phyloP scores from a whole-genome alignment of 2,329 filamentous ascomycete species.

The Paramyrothecium roridum region DNA sequence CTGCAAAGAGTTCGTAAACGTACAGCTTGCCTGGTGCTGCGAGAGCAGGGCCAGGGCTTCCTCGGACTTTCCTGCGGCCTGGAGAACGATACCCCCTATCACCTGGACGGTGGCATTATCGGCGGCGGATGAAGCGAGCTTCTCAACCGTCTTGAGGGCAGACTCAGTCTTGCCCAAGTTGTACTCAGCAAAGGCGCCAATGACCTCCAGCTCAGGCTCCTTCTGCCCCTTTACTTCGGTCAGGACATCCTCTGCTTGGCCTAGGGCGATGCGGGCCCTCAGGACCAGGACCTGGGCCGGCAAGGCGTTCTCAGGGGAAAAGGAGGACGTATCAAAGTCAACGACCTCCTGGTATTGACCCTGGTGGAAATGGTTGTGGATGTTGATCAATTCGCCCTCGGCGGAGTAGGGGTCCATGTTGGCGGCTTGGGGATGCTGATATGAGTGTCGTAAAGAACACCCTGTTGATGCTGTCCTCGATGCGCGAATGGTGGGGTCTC shows the following conservation, averaged over 20 bases:
- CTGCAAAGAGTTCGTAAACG: conserved; percentile 26
- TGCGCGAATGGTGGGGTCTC: conserved; percentile 22
- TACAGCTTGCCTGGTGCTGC: conserved; percentile 84
- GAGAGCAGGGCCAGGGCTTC: conserved; percentile 77
- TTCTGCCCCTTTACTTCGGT: conserved; percentile 63
- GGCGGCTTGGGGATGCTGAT: conserved; percentile 14
- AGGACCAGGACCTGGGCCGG: conserved; percentile 75
- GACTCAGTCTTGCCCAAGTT: conserved; percentile 56
- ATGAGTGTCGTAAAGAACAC: conserved; percentile 22
- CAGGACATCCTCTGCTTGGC: conserved; percentile 71
- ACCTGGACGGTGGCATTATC: conserved; percentile 83
- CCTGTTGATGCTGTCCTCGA: conserved; percentile 21
- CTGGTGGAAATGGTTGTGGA: conserved; percentile 69
- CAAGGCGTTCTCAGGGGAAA: conserved; percentile 75
- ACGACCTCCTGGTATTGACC: conserved; percentile 85
- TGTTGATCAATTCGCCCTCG: conserved; percentile 69
- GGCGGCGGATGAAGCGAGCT: conserved; percentile 61
- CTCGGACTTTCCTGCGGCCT: conserved; percentile 76
- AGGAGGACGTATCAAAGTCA: conserved; percentile 77
- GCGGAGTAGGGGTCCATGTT: conserved; percentile 68
- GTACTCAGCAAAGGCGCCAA: conserved; percentile 71
- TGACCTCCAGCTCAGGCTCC: conserved; percentile 71
- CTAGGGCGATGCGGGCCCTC: conserved; percentile 79
- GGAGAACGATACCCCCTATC: conserved; percentile 76
- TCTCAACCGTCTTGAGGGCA: conserved; percentile 62